Conservation (phyloP, 164 flowering plant species). For the Tinospora cordifolia region DNA sequence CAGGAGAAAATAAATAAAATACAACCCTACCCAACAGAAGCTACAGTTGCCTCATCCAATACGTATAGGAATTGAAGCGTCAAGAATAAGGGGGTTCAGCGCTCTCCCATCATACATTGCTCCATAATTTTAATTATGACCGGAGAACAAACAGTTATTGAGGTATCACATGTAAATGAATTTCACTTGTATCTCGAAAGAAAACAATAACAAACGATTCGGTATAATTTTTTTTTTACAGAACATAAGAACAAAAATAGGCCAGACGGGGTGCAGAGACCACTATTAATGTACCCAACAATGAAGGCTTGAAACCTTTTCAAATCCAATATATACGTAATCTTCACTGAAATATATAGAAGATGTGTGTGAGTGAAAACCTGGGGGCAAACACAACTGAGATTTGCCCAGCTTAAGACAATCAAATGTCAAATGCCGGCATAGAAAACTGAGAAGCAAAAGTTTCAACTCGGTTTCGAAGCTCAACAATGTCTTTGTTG, state of each 20-base stretch:
- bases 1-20: background rate
- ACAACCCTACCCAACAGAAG: background rate
- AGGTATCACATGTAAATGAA: background rate
- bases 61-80: too few species aligned
- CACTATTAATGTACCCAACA: background rate
- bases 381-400: background rate
- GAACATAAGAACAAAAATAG: background rate
- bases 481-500: conserved; percentile 63
- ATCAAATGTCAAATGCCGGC: conserved; percentile 63
- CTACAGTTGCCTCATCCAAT: background rate
- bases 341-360: background rate
- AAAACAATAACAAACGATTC: background rate
- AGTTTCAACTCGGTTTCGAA: conserved; percentile 52
- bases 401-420: background rate
- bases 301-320: background rate
- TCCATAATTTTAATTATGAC: background rate
- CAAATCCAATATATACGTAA: background rate
- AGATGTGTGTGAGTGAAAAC: background rate
- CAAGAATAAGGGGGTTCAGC: background rate
- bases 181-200: background rate
- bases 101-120: background rate
- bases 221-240: conserved; percentile 11
- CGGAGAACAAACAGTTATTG: background rate
- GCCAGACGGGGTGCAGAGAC: background rate
- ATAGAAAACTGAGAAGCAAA: conserved; percentile 75